Percentiles rank a stretch among this genome's conserved stretches.
These are phyloP conservation scores for Clavispora carvajalis DNA, from an alignment of 805 yeast genomes.

Conservation along the genomic window DNA sequence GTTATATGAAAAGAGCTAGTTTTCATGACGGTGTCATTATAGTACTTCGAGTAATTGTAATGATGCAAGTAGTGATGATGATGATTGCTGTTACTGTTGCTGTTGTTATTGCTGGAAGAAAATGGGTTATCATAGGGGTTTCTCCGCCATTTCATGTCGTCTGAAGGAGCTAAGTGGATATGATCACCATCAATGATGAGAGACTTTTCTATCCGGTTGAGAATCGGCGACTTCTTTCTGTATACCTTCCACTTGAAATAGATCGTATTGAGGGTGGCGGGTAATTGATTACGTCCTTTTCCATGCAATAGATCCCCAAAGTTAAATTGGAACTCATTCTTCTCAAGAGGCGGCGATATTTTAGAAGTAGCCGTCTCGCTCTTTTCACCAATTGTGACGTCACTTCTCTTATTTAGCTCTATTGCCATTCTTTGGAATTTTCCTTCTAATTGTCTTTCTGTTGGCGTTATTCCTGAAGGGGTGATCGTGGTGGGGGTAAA, in stretches of 20 bases:
- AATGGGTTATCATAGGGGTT: conserved; percentile 30
- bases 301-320: conserved; percentile 10
- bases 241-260: conserved; percentile 84
- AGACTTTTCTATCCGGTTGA: conserved; percentile 73
- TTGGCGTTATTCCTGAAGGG: conserved; percentile 20
- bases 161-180: conserved; percentile 81
- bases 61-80: conserved; percentile 37
- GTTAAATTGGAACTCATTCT: neutral
- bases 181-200: conserved; percentile 93
- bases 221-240: conserved; percentile 82
- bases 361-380: neutral
- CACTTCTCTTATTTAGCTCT: neutral
- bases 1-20: conserved; percentile 83
- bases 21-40: conserved; percentile 68
- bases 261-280: conserved; percentile 43
- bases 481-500: conserved; percentile 5
- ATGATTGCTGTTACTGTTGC: conserved; percentile 8
- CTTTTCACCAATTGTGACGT: neutral
- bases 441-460: conserved; percentile 16
- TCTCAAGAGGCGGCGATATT: neutral
- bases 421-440: conserved; percentile 7
- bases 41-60: conserved; percentile 35
- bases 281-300: conserved; percentile 15
- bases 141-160: conserved; percentile 49
- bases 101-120: conserved; percentile 11